Evolutionary conservation across 495 filamentous ascomycete genomes (phyloP), one percentile per base, ranked within the genome.

Genomic region (Articulospora tetracladia): DNA sequence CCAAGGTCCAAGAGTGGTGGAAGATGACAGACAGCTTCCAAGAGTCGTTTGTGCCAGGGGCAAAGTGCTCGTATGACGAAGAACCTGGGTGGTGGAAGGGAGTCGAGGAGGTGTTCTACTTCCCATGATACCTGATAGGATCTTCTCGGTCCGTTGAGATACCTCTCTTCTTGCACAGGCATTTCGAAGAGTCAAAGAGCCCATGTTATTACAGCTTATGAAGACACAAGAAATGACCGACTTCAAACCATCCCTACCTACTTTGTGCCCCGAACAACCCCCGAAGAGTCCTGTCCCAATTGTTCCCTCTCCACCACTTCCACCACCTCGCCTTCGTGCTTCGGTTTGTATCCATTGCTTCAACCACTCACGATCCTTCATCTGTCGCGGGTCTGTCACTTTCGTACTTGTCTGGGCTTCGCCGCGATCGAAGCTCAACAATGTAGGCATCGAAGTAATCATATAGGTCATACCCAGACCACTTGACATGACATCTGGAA

Each of bases 1-100:
- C 82, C 1, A 88, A 86, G 61, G 85, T 91, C 20, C 78, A 82
- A 44, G 85, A 89, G 69, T 92, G 88, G 89, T 92, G 89, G 88
- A 75, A 74, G 28, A 85, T 92, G 81, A 91, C 89, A 22, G 88
- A 92, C 72, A 73, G 75, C 17, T 86, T 85, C 74, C 88, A 92
- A 72, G 82, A 77, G 72, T 74, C 73, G 53, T 74, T 86, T 22
- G 82, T 89, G 28, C 74, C 78, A 0, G 87, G 86, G 0, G 87
- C 88, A 8, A 80, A 78, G 62, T 74, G 76, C 32, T 88, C 84
- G 67, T 79, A 78, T 52, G 82, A 85, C 19, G 84, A 83, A 0
- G 70, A 74, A 46, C 84, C 85, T 20, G 74, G 80, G 0, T 91
- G 87, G 89, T 92, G 86, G 88, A 86, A 80, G 72, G 74, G 72